Base-by-base conservation (phyloP, 768 basidiomycete genomes). In the Austroboletus eburneus region DNA sequence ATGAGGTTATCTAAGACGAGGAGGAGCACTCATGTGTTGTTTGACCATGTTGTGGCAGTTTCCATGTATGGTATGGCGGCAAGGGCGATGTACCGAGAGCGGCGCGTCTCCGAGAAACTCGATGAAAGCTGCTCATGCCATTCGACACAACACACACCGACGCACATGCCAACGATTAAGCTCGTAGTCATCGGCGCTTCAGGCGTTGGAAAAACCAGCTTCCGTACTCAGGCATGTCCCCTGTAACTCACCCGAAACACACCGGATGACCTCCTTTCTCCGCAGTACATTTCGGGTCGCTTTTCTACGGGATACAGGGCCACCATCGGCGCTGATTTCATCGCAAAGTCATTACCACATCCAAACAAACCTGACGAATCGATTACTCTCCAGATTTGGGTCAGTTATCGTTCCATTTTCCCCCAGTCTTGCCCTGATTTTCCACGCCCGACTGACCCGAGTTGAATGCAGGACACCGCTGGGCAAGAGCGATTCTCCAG, bases 271-370 rank as follows among this genome's bases (percentile, higher is more conserved):
- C 14, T 40, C 23, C 18, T 22, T 20, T 45, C 20, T 43, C n/a
- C 32, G 23, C 55, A 91, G 81, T 92, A 86, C 61, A 81, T 90
- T 54, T 81, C 85, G 9, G 80, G 82, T 22, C 77, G 76, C 12
- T 92, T 91, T 65, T 81, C 85, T 4, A 78, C 76, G 3, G 80
- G 81, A 9, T 92, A 92, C 64, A 73, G 87, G 39, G 85, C 90
- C 1, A 93, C 91, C 3, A 91, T 94, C 34, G 91, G 90, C 17
- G 82, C 85, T n/a, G 90, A 93, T 66, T 93, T 92, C 48, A 87
- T 91, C 41, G 76, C 81, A 0, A 91, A 90, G 63, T 79, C 78
- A 0, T 57, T 91, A 10, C 78, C 81, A 0, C 79, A 87, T 57
- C 78, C 82, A 35, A 73, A 57, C 4, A 68, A 72, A 14, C 70